Percentiles rank a stretch among this genome's conserved stretches.
Conservation (phyloP, 257 asterid genomes). For the Solanum appendiculatum region DNA sequence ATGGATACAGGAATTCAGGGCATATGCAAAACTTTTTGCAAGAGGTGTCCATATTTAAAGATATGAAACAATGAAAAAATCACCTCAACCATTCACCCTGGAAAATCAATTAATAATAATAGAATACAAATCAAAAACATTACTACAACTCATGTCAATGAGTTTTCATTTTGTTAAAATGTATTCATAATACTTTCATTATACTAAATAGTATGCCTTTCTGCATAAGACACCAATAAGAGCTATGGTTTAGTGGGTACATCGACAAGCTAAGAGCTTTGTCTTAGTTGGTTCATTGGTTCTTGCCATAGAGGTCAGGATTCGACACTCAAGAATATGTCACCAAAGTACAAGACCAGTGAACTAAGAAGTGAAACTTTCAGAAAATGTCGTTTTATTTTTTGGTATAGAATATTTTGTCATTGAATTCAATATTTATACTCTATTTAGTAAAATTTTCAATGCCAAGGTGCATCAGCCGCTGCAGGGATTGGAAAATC, state of each 20-base stretch:
- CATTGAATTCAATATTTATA: neutral
- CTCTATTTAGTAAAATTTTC: neutral
- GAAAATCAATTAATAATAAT: neutral
- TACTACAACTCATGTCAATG: neutral
- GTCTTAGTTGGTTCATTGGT: neutral
- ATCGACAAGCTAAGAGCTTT: neutral
- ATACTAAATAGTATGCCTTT: neutral
- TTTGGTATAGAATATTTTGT: neutral
- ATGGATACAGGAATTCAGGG: neutral
- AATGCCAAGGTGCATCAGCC: neutral
- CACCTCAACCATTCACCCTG: neutral
- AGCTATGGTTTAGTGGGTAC: neutral
- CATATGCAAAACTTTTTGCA: neutral
- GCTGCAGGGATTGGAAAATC: neutral
- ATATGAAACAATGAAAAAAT: neutral
- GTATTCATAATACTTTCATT: neutral
- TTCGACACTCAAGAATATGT: neutral
- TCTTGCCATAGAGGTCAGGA: neutral
- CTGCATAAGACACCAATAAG: neutral
- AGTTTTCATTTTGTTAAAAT: neutral
- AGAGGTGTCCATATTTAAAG: neutral
- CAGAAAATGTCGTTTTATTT: neutral
- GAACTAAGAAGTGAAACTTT: neutral
- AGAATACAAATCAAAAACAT: neutral
- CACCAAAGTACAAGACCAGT: neutral